Evolutionary conservation across 2,329 filamentous ascomycete species (phyloP).

Genomic region (Microdochium bolleyi): DNA sequence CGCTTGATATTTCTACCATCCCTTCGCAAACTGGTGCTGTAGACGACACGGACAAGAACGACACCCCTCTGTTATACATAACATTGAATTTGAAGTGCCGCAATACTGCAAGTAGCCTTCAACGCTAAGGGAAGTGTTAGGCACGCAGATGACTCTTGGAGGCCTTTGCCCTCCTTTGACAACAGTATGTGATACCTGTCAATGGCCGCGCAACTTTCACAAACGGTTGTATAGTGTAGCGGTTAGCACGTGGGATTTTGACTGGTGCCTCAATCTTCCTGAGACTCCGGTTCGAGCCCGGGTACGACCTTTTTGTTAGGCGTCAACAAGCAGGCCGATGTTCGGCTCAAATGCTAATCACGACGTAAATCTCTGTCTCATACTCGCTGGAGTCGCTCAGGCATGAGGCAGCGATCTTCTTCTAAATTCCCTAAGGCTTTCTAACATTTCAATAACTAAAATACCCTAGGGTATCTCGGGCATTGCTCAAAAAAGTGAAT

Average conservation of each 20-base stretch:
- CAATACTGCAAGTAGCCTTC: too few species aligned
- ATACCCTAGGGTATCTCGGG: too few species aligned
- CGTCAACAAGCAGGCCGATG: not conserved
- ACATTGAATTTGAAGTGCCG: too few species aligned
- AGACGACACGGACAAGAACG: too few species aligned
- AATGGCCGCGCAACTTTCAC: not conserved
- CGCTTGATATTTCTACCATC: too few species aligned
- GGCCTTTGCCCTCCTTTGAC: not conserved
- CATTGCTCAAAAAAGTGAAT: too few species aligned
- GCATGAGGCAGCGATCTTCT: not conserved
- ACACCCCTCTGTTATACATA: too few species aligned
- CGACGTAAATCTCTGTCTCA: not conserved
- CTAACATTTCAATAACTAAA: too few species aligned
- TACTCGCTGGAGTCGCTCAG: not conserved
- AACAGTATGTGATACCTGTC: not conserved
- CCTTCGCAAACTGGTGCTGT: too few species aligned
- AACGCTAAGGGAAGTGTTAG: too few species aligned
- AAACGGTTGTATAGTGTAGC: not conserved
- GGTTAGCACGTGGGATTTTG: not conserved
- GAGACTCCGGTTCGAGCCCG: not conserved
- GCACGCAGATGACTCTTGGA: too few species aligned
- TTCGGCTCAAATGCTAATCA: not conserved
- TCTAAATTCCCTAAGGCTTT: not conserved
- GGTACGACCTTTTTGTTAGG: not conserved
- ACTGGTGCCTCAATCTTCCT: not conserved